Percentiles rank a stretch among this genome's conserved stretches.
phyloP scores from a whole-genome alignment of 2,329 filamentous ascomycete genomes.

The Alternaria gaisen region DNA sequence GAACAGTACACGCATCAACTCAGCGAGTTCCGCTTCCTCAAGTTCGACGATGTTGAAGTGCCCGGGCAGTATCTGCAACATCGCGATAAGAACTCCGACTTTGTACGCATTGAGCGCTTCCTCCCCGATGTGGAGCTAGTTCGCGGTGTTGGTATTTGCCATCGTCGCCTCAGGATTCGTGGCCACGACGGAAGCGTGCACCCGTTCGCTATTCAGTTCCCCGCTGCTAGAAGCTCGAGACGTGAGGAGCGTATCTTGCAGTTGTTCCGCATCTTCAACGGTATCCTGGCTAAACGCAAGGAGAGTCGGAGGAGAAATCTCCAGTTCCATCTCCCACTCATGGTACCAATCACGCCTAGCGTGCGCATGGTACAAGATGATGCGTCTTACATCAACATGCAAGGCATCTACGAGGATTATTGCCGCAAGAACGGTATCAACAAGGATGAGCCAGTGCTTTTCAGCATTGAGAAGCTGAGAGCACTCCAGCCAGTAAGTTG shows the following conservation, averaged over 20 bases:
- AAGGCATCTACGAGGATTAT: conserved; percentile 95
- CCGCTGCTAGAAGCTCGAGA: conserved; percentile 88
- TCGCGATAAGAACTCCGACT: conserved; percentile 99
- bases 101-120: conserved; percentile 96
- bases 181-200: conserved; percentile 98
- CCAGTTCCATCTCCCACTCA: conserved; percentile 94
- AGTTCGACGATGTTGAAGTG: conserved; percentile 98
- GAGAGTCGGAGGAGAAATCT: conserved; percentile 92
- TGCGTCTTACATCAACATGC: conserved; percentile 89
- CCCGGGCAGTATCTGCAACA: conserved; percentile 97
- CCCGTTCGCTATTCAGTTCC: conserved; percentile 95
- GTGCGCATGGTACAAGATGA: conserved; percentile 97
- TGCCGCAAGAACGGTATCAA: conserved; percentile 85
- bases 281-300: conserved; percentile 88
- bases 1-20: conserved; percentile 90
- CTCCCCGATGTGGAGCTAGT: conserved; percentile 93
- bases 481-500: conserved; percentile 61
- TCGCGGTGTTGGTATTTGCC: conserved; percentile 87
- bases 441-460: conserved; percentile 95
- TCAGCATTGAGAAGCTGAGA: conserved; percentile 93
- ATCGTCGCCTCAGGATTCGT: conserved; percentile 92
- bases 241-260: conserved; percentile 95
- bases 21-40: conserved; percentile 96
- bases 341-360: conserved; percentile 93
- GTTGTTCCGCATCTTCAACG: conserved; percentile 97